Base-by-base conservation (phyloP, 2,329 filamentous ascomycete genomes). In the Arthrobotrys musiformis region DNA sequence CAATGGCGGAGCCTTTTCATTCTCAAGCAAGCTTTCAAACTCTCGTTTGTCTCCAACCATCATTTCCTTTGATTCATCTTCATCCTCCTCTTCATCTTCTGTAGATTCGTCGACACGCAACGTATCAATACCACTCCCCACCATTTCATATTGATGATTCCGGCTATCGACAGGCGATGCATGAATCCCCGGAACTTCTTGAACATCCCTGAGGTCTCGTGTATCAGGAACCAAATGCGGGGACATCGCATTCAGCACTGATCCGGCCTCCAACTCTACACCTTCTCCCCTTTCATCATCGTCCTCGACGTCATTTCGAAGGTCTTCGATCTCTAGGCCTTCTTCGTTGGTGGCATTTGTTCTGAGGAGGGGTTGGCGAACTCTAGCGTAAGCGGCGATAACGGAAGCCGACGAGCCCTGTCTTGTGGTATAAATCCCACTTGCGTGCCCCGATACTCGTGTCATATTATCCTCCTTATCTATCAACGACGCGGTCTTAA, bases 401-500 rank as follows among this genome's bases (percentile, higher is more conserved):
- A 70, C 66, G 7, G 66, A 70, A n/a, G 66, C 73, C 15, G 68
- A 70, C 24, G 73, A 70, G 11, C 73, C 73, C 30, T 72, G 72
- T 9, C 68, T 54, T 5, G 60, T 17, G n/a, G 73, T 78, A 37
- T 78, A 70, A 48, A 70, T 68, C 11, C 73, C 73, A 28, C 66
- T 78, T 2, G 73, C 66, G 35, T 78, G 73, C n/a, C 73, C 73
- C 8, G 68, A 72, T 7, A 70, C 73, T 11, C 73, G 19, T 22
- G 72, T 76, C 72, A 76, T 76, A 17, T 69, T 76, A 28, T 76
- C 72, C 8, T 76, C 72, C 19, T 75, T 75, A 46, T 75, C 70
- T 24, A 75, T 69, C 13, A 75, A 13, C 19, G 70, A 75, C 7
- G 72, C 72, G 22, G 72, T 76, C 26, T 76, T 76, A 1, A 70